Evolutionary conservation across 75 land plant species (phyloP).

Genomic region (Ceratopteris richardii): DNA sequence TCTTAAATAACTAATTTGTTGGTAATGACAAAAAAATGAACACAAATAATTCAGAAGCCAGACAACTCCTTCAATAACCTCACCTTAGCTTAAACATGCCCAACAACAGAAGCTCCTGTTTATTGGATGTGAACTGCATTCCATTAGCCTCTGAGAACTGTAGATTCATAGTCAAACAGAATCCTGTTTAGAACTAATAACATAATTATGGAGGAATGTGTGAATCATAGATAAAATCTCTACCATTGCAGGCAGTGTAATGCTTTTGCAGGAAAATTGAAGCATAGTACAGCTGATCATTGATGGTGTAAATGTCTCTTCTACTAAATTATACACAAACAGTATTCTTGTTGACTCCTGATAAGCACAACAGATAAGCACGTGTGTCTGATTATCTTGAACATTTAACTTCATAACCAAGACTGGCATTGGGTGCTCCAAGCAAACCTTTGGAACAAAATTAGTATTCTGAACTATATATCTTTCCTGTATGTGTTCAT

Average conservation of each 20-base stretch:
- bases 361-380: constrained; percentile 45
- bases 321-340: constrained; percentile 40
- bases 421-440: constrained; percentile 45
- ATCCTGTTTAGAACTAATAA: not conserved
- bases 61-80: no score
- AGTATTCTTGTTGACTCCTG: constrained; percentile 24
- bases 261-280: not conserved
- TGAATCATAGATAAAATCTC: not conserved
- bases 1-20: no score
- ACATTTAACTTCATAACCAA: constrained; percentile 28
- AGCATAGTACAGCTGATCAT: not conserved
- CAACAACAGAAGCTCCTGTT: constrained; percentile 45
- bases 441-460: constrained; percentile 38
- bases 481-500: not conserved
- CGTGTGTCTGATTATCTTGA: constrained; percentile 19
- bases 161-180: not conserved
- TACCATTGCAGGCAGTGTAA: not conserved
- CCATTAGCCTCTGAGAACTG: constrained; percentile 23
- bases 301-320: constrained; percentile 6
- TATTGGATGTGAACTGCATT: constrained; percentile 62
- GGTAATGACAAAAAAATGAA: no score
- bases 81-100: constrained; percentile 9
- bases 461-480: not conserved
- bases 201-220: not conserved
- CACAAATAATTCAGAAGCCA: no score